These are phyloP conservation scores for Leccinum longicurvipes DNA, from an alignment of 768 basidiomycete genomes.

Conservation along the genomic window DNA sequence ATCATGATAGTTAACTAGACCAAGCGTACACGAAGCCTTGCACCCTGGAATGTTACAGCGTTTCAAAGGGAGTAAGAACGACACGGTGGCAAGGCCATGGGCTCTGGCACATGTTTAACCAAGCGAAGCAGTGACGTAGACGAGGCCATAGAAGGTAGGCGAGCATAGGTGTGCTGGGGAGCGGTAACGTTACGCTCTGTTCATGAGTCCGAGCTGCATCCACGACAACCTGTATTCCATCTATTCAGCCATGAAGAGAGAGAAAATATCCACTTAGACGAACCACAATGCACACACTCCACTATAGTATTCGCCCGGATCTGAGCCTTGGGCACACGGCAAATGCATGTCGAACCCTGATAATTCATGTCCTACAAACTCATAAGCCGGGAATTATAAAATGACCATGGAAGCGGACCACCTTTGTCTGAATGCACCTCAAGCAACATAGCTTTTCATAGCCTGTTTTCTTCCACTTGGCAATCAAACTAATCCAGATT, in stretches of 20 bases:
- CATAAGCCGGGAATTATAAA: conserved; percentile 9
- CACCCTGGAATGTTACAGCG: background rate
- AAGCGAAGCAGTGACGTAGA: background rate
- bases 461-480: conserved; percentile 99
- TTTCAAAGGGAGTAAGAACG: background rate
- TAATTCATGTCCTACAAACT: conserved; percentile 92
- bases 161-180: background rate
- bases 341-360: conserved; percentile 96
- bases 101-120: background rate
- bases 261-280: conserved; percentile 31
- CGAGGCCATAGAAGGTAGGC: background rate
- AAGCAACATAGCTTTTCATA: conserved; percentile 98
- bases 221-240: conserved; percentile 67
- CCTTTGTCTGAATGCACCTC: conserved; percentile 93
- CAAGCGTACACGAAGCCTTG: conserved; percentile 1
- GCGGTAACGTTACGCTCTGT: background rate
- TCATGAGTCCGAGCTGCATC: conserved; percentile 87
- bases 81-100: background rate
- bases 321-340: conserved; percentile 93
- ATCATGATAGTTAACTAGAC: background rate
- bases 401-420: conserved; percentile 29
- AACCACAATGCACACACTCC: conserved; percentile 96
- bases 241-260: conserved; percentile 8
- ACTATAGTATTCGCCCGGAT: conserved; percentile 88
- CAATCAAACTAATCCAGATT: conserved; percentile 66